Evolutionary conservation across 345 rosid species (phyloP).

Genomic region (Heritiera littoralis): DNA sequence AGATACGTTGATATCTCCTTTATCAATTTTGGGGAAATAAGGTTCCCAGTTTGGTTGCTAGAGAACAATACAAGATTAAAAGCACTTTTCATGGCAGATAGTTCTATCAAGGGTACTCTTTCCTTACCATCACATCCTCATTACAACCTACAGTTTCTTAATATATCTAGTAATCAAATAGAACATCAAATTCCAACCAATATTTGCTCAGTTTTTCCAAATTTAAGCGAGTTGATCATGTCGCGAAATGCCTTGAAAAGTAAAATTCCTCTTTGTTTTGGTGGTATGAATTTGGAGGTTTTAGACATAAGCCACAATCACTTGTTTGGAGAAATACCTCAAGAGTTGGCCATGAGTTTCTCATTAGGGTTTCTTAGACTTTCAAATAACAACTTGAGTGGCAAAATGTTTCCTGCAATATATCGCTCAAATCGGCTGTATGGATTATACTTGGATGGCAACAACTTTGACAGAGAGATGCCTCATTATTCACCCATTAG

Average conservation of each 20-base stretch:
- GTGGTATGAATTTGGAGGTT: not conserved
- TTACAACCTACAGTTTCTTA: not conserved
- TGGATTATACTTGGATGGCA: constrained; percentile 6
- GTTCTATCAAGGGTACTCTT: not conserved
- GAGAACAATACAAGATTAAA: not conserved
- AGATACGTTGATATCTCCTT: not conserved
- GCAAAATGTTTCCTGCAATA: constrained; percentile 11
- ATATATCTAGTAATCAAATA: not conserved
- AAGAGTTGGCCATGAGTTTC: not conserved
- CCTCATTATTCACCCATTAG: not conserved
- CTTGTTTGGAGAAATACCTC: constrained; percentile 20
- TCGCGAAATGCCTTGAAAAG: not conserved
- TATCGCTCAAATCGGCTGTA: not conserved
- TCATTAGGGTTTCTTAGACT: not conserved
- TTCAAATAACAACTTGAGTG: constrained; percentile 30
- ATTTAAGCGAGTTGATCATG: not conserved
- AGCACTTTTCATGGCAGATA: not conserved
- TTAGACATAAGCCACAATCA: not conserved
- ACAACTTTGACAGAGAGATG: not conserved
- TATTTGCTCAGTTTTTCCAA: not conserved
- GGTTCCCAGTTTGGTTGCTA: not conserved
- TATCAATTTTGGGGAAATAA: not conserved
- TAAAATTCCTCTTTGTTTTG: not conserved
- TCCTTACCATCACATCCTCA: not conserved
- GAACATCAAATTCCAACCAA: not conserved